phyloP scores from a whole-genome alignment of 148 eudicot genomes.

The Fagopyrum esculentum region DNA sequence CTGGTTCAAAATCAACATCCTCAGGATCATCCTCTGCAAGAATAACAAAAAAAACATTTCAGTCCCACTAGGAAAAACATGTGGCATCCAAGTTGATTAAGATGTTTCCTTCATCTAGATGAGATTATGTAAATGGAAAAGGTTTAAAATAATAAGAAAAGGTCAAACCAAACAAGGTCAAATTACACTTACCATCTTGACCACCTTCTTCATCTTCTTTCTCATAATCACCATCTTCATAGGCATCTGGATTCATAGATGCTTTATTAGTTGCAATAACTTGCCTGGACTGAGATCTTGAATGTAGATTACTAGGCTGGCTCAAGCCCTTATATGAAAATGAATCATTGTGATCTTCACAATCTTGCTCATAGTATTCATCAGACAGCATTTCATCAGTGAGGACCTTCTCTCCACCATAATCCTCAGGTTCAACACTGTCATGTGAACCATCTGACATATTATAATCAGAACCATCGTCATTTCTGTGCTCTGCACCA shows the following conservation, averaged over 20 bases:
- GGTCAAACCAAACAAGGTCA: too few relatives aligned
- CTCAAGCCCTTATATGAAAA: constrained; percentile 37
- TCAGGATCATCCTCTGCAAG: constrained; percentile 87
- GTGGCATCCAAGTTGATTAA: neutral
- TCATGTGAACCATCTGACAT: constrained; percentile 44
- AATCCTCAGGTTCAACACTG: constrained; percentile 38
- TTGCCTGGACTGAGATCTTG: constrained; percentile 37
- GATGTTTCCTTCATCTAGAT: neutral
- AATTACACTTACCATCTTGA: constrained; percentile 25
- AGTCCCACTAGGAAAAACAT: neutral
- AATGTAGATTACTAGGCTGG: constrained; percentile 25
- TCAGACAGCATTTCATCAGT: constrained; percentile 94
- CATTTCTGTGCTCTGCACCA: constrained; percentile 59
- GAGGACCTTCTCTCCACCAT: constrained; percentile 43
- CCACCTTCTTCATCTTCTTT: constrained; percentile 45
- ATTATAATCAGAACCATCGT: constrained; percentile 61
- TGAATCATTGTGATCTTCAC: constrained; percentile 68
- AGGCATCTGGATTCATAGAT: constrained; percentile 34
- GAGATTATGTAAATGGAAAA: neutral
- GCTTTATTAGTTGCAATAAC: constrained; percentile 20
- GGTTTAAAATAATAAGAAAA: neutral
- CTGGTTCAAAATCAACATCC: constrained; percentile 93
- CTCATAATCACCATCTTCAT: constrained; percentile 34
- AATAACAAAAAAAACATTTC: constrained; percentile 11
- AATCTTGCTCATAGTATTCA: constrained; percentile 94